A percentile compares a stretch with the other conserved stretches of the same genome.
Conservation (phyloP, 148 eudicot species). For the Rhododendron mucronatum region DNA sequence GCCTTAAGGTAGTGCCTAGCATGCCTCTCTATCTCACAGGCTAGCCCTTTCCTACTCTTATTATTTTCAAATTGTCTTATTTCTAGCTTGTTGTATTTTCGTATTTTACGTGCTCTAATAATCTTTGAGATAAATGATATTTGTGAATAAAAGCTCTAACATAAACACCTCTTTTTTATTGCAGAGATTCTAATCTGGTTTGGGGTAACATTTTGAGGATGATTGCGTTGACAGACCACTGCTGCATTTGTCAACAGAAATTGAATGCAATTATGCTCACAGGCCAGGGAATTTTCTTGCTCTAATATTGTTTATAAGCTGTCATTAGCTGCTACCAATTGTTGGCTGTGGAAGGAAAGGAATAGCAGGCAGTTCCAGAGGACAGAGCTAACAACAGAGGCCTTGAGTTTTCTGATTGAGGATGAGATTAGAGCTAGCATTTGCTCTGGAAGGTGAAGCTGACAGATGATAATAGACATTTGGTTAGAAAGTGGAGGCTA, state of each 20-base stretch:
- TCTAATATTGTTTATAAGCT: neutral
- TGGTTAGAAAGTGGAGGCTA: neutral
- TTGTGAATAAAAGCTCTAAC: neutral
- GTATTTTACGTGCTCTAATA: neutral
- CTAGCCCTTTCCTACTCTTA: neutral
- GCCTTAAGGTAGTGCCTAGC: neutral
- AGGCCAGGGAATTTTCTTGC: neutral
- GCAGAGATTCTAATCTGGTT: neutral
- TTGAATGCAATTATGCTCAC: neutral
- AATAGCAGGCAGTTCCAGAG: neutral
- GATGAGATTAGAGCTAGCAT: neutral
- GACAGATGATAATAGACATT: neutral
- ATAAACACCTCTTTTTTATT: neutral
- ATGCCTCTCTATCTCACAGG: neutral
- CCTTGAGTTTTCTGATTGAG: neutral
- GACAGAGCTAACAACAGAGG: neutral
- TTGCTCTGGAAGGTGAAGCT: neutral
- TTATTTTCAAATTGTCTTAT: too few relatives aligned
- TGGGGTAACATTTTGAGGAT: neutral
- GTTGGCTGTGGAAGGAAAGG: neutral
- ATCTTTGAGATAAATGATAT: neutral
- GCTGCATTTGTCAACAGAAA: neutral
- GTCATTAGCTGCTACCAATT: neutral
- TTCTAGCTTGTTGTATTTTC: neutral
- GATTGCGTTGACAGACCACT: neutral